Evolutionary conservation across 1,284 basidiomycete genomes (phyloP).

Genomic region (Sphagnurus paluster): DNA sequence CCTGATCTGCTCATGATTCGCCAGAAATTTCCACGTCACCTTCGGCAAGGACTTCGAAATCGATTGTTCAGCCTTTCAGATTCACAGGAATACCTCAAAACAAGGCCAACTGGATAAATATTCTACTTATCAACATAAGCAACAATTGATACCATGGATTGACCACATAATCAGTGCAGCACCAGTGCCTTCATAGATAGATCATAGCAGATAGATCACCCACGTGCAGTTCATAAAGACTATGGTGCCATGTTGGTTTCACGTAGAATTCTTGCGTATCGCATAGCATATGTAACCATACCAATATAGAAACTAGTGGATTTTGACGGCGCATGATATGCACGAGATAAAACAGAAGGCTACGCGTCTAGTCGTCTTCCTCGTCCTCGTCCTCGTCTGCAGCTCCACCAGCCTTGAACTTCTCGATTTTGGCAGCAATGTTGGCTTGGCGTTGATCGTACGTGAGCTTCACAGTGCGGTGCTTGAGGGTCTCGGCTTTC

Average conservation of each 20-base stretch:
- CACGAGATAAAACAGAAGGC: constrained; percentile 1
- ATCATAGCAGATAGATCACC: too few species aligned
- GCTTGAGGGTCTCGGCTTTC: constrained; percentile 84
- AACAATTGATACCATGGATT: constrained; percentile 51
- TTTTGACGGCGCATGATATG: too few species aligned
- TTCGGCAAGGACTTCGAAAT: constrained; percentile 51
- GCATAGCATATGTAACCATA: constrained; percentile 13
- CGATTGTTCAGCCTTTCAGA: constrained; percentile 54
- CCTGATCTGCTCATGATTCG: constrained; percentile 2
- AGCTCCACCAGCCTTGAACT: constrained; percentile 71
- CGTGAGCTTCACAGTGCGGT: constrained; percentile 74
- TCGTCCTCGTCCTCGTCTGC: constrained; percentile 57
- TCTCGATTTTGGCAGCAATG: constrained; percentile 83
- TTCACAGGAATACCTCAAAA: constrained; percentile 41
- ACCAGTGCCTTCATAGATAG: constrained; percentile 6
- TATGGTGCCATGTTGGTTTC: too few species aligned
- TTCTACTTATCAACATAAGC: constrained; percentile 25
- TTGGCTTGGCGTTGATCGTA: constrained; percentile 75
- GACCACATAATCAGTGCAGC: constrained; percentile 39
- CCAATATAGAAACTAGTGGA: too few species aligned
- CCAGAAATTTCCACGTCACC: constrained; percentile 63
- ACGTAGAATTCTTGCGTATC: too few species aligned
- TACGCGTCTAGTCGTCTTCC: constrained; percentile 58
- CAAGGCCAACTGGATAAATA: constrained; percentile 46
- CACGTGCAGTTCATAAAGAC: too few species aligned